Evolutionary conservation across 2,329 filamentous ascomycete species (phyloP).

Genomic region (Coniella vitis): DNA sequence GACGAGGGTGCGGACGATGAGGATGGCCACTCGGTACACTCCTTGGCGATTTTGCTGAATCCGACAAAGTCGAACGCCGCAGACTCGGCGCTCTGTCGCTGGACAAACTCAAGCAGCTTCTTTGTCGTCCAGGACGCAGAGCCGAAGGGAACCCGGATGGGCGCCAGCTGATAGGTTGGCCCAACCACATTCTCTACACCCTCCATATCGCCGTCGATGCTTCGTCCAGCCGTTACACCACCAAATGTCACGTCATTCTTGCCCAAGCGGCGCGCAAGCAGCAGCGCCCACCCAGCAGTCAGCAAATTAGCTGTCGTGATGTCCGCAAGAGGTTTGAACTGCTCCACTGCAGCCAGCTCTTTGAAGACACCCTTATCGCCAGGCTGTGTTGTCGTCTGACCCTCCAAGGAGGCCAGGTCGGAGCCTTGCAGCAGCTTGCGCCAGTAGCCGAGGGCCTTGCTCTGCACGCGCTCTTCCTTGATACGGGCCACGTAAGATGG

Average conservation of each 20-base stretch:
- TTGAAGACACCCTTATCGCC: slow-evolving; percentile 17
- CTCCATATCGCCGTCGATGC: slow-evolving; percentile 25
- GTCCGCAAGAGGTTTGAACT: slow-evolving; percentile 24
- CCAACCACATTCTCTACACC: slow-evolving; percentile 34
- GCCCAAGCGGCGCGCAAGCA: slow-evolving; percentile 29
- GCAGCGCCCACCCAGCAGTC: slow-evolving; percentile 36
- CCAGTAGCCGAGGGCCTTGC: slow-evolving; percentile 34
- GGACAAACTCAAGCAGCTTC: slow-evolving; percentile 27
- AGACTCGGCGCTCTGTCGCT: slow-evolving; percentile 25
- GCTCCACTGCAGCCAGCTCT: slow-evolving; percentile 15
- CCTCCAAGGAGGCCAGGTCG: slow-evolving; percentile 25
- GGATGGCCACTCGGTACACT: slow-evolving; percentile 28
- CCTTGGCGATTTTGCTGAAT: slow-evolving; percentile 26
- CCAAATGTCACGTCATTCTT: slow-evolving; percentile 34
- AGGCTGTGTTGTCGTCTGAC: background rate
- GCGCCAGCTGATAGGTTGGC: slow-evolving; percentile 38
- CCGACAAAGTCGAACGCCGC: slow-evolving; percentile 29
- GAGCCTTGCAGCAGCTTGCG: slow-evolving; percentile 30
- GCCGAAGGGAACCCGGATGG: slow-evolving; percentile 33
- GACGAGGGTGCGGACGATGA: slow-evolving; percentile 20
- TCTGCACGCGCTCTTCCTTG: slow-evolving; percentile 23
- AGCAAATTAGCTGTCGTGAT: slow-evolving; percentile 36
- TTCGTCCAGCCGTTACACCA: slow-evolving; percentile 35
- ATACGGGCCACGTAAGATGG: slow-evolving; percentile 29
- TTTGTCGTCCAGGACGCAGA: slow-evolving; percentile 23